Percentiles rank a stretch among this genome's conserved stretches.
These are phyloP conservation scores for Polytrichum formosum DNA, from an alignment of 225 moss, liverwort and hornwort genomes.

Conservation along the genomic window DNA sequence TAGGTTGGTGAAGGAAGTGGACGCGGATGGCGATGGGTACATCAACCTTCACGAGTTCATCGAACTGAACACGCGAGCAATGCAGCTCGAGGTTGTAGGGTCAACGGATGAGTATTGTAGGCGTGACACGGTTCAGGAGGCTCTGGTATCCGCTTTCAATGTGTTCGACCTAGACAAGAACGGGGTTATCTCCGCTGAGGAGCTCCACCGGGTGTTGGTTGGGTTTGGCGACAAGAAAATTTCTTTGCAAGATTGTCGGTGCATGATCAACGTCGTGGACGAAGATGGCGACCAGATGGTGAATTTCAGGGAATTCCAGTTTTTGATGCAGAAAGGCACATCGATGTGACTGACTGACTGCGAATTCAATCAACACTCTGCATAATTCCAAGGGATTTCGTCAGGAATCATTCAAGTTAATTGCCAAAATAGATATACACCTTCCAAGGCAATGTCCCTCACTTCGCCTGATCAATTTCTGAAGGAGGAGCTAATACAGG, in stretches of 20 bases:
- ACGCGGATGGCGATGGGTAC: conserved; percentile 56
- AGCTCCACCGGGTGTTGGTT: conserved; percentile 52
- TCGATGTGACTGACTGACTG: too few relatives aligned
- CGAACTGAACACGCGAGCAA: conserved; percentile 42
- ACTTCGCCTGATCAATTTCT: too few relatives aligned
- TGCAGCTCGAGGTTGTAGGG: conserved; percentile 6
- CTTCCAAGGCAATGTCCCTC: too few relatives aligned
- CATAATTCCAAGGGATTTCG: too few relatives aligned
- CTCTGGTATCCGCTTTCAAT: conserved; percentile 56
- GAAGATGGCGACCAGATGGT: conserved; percentile 48
- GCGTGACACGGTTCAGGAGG: conserved; percentile 14
- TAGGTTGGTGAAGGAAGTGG: conserved; percentile 45
- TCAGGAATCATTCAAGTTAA: too few relatives aligned
- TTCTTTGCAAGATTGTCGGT: conserved; percentile 63
- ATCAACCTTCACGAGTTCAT: conserved; percentile 64
- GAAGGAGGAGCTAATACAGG: too few relatives aligned
- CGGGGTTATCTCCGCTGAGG: conserved; percentile 66
- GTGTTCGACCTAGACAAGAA: conserved; percentile 66
- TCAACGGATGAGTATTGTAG: conserved; percentile 14
- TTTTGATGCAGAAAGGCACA: conserved; percentile 22
- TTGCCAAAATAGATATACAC: too few relatives aligned
- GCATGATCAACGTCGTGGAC: conserved; percentile 49
- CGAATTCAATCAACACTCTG: too few relatives aligned
- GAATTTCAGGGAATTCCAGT: conserved; percentile 44
- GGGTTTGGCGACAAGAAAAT: conserved; percentile 58